Percentiles rank a stretch among this genome's conserved stretches.
phyloP scores from a whole-genome alignment of 306 rosid species.

The Quercus aquifolioides region DNA sequence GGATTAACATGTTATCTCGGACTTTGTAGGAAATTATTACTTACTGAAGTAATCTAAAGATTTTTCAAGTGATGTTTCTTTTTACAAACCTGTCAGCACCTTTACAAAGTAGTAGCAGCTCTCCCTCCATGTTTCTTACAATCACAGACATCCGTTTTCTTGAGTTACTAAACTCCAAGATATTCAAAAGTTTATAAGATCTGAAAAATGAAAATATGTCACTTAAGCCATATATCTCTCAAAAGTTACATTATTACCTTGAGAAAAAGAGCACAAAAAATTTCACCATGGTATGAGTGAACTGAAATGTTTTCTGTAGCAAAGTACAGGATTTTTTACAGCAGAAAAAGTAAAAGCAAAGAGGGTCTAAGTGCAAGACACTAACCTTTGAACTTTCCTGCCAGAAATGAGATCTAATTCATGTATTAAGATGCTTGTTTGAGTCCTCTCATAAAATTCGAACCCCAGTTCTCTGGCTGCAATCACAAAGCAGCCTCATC shows the following conservation, averaged over 20 bases:
- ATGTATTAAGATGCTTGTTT: constrained; percentile 54
- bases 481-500: constrained; percentile 95
- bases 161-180: constrained; percentile 88
- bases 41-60: constrained; percentile 1
- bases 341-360: not conserved
- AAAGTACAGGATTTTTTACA: not conserved
- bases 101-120: constrained; percentile 71
- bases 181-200: constrained; percentile 60
- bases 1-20: not conserved
- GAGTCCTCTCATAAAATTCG: constrained; percentile 79
- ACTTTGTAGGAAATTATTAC: not conserved
- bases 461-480: constrained; percentile 97
- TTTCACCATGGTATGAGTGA: not conserved
- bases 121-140: constrained; percentile 58
- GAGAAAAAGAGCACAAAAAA: not conserved
- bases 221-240: constrained; percentile 12
- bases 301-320: not conserved
- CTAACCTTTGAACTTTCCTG: constrained; percentile 50
- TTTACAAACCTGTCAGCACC: constrained; percentile 95
- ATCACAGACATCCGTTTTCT: constrained; percentile 96
- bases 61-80: constrained; percentile 10
- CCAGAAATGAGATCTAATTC: constrained; percentile 59
- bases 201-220: constrained; percentile 41
- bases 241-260: constrained; percentile 4
- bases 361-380: constrained; percentile 17